Percentiles rank a stretch among this genome's conserved stretches.
Evolutionary conservation across 1,284 basidiomycete genomes (phyloP).

Genomic region (Sporisorium graminicola): DNA sequence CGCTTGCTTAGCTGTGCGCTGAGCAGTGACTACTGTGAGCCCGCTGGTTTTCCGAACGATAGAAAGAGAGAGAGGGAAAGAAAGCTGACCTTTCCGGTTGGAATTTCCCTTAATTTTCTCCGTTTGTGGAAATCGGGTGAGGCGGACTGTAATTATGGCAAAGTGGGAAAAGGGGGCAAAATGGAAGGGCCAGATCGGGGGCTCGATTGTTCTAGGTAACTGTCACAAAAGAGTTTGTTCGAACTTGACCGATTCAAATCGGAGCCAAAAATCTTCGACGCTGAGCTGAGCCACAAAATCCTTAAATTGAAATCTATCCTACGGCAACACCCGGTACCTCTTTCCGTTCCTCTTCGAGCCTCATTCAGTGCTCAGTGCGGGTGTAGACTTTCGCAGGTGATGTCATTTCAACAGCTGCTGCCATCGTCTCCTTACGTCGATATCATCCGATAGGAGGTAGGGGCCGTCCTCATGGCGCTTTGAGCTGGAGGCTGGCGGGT

Average conservation of each 20-base stretch:
- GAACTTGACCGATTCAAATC: slow-evolving; percentile 3
- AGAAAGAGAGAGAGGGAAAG: not conserved
- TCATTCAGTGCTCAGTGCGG: too few species aligned
- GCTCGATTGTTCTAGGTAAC: not conserved
- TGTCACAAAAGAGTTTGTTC: not conserved
- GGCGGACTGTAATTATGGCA: not conserved
- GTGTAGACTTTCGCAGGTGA: too few species aligned
- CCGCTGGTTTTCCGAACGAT: slow-evolving; percentile 4
- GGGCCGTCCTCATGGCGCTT: too few species aligned
- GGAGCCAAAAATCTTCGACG: not conserved
- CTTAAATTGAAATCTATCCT: too few species aligned
- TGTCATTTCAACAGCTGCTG: not conserved
- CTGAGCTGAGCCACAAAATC: slow-evolving; percentile 1
- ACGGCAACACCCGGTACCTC: not conserved
- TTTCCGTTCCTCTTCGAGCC: too few species aligned
- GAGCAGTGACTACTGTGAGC: slow-evolving; percentile 6
- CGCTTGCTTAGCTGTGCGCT: slow-evolving; percentile 2
- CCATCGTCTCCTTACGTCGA: not conserved
- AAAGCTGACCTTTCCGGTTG: not conserved
- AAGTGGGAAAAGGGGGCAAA: not conserved
- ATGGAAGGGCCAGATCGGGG: slow-evolving; percentile 9
- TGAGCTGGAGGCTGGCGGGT: not conserved
- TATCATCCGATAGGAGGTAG: not conserved
- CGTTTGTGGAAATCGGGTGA: slow-evolving; percentile 7
- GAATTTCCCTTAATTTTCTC: not conserved